These are phyloP conservation scores for Talaromyces stipitatus DNA, from an alignment of 495 filamentous ascomycete species.

Conservation along the genomic window DNA sequence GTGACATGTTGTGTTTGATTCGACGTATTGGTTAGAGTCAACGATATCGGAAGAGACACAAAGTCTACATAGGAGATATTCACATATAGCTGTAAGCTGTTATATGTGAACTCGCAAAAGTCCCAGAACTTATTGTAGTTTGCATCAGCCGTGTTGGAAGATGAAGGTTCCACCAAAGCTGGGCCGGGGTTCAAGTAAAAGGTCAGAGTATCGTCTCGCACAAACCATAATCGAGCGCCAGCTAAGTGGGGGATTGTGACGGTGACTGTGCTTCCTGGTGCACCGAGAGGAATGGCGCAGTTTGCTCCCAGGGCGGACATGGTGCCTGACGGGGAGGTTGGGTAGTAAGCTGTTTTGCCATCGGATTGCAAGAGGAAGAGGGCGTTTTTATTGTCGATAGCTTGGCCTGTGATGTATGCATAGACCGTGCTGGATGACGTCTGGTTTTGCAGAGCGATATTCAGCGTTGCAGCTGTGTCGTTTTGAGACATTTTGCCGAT, in stretches of 20 bases:
- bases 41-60: constrained; percentile 55
- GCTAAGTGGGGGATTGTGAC: constrained; percentile 60
- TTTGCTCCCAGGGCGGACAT: constrained; percentile 38
- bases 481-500: background rate
- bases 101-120: constrained; percentile 72
- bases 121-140: constrained; percentile 59
- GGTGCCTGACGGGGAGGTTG: constrained; percentile 38
- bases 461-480: constrained; percentile 29
- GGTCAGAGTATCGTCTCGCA: constrained; percentile 47
- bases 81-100: constrained; percentile 56
- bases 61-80: constrained; percentile 77
- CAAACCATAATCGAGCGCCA: constrained; percentile 67
- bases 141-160: constrained; percentile 56
- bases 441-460: constrained; percentile 56
- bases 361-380: constrained; percentile 57
- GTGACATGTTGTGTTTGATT: constrained; percentile 47
- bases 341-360: constrained; percentile 47
- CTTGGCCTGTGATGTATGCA: constrained; percentile 64
- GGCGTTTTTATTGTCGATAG: constrained; percentile 51
- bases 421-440: constrained; percentile 53
- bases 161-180: constrained; percentile 62
- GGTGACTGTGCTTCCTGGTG: constrained; percentile 47
- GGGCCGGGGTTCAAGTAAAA: constrained; percentile 66
- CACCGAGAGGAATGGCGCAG: constrained; percentile 56
- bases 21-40: constrained; percentile 47